Evolutionary conservation across 805 yeast genomes (phyloP), one percentile per base, ranked within the genome.

Genomic region (Torulaspora delbrueckii): DNA sequence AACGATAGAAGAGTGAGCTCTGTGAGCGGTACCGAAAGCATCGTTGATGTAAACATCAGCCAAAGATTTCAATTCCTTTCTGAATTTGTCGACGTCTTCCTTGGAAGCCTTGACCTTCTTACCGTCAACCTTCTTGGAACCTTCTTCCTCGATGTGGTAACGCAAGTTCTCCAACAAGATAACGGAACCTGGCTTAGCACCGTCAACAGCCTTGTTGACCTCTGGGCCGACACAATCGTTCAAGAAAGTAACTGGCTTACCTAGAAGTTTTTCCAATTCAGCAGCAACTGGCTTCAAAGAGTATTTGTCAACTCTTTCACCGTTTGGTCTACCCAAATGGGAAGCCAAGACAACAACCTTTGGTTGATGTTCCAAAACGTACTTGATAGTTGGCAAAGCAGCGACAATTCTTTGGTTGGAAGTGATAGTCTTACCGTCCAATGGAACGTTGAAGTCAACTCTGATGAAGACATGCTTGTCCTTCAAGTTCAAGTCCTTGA

Each of bases 321-420:
- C 99, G 70, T 93, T 93, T 72, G 99, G 99, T 78, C 99, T 89
- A 67, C 99, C 99, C 70, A 93, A 79, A 72, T 93, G 99, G 51
- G 98, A 90, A 56, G 97, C 98, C 61, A 93, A 80, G 59, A 93
- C 76, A 57, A 93, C 83, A 57, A 81, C 87, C 78, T 84, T 88
- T 67, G 99, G 96, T 65, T 85, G 79, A 59, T 91, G 84, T 67
- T 86, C 91, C 68, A 86, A 75, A 44, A 91, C 97, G 71, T 91
- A 93, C 74, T 95, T 72, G 76, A 93, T 93, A 60, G 99, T 91
- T 71, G 99, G 99, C 63, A 95, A 75, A 59, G 99, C 99, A 69
- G 99, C 99, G 63, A 90, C 98, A 67, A 93, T 93, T 77, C 99
- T 85, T 77, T 93, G 98, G 79, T 93, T 95, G 82, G 95, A 93